Percentiles rank a stretch among this genome's conserved stretches.
Conservation (phyloP, 345 rosid genomes). For the Viola odorata region DNA sequence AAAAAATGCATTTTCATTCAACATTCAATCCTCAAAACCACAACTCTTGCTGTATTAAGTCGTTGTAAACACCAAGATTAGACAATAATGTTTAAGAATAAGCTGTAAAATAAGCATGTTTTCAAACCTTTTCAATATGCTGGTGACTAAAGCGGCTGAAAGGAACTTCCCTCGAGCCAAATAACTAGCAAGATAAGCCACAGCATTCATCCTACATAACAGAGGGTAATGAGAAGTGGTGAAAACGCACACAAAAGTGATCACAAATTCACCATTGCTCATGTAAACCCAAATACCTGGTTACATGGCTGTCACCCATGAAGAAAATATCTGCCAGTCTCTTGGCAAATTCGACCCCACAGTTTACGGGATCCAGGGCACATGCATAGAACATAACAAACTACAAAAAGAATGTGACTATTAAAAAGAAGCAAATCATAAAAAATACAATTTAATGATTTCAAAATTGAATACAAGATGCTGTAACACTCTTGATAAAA, state of each 20-base stretch:
- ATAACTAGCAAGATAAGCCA: conserved; percentile 87
- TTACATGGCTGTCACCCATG: conserved; percentile 34
- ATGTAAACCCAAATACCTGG: conserved; percentile 34
- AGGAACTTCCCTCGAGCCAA: conserved; percentile 80
- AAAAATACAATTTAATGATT: too few species aligned
- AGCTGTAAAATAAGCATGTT: background rate
- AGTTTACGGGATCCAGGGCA: conserved; percentile 72
- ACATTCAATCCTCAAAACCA: too few species aligned
- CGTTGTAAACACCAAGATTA: too few species aligned
- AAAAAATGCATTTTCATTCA: too few species aligned
- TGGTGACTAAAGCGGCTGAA: conserved; percentile 39
- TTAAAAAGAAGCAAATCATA: too few species aligned
- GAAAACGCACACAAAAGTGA: too few species aligned
- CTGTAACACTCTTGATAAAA: too few species aligned
- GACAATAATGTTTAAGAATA: too few species aligned
- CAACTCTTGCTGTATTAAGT: too few species aligned
- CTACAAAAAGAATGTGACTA: too few species aligned
- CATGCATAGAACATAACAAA: conserved; percentile 86
- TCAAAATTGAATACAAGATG: too few species aligned
- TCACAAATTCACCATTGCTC: too few species aligned
- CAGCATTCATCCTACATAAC: conserved; percentile 80
- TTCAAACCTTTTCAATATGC: conserved; percentile 51
- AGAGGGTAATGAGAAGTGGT: background rate
- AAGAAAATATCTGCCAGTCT: conserved; percentile 48
- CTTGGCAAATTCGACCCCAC: conserved; percentile 63